These are phyloP conservation scores for Epichloe hybrida DNA, from an alignment of 2,329 filamentous ascomycete genomes.

Conservation along the genomic window DNA sequence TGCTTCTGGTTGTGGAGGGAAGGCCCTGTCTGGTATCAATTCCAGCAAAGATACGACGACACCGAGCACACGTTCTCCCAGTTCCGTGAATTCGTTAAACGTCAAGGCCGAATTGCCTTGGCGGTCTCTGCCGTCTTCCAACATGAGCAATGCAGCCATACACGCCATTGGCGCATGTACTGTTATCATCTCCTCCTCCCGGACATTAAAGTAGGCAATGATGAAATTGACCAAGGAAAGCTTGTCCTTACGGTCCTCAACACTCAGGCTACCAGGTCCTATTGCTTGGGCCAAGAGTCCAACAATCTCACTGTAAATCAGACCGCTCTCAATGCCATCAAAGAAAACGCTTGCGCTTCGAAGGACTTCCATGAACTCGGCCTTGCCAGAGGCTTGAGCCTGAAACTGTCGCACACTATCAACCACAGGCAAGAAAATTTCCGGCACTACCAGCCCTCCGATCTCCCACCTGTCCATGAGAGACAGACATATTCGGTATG, in stretches of 20 bases:
- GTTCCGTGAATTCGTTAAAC: conserved; percentile 15
- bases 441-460: conserved; percentile 74
- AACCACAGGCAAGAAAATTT: conserved; percentile 77
- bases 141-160: conserved; percentile 46
- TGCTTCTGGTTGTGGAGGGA: conserved; percentile 21
- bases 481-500: conserved; percentile 84
- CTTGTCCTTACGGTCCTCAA: conserved; percentile 42
- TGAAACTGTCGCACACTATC: conserved; percentile 68
- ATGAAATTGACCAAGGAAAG: conserved; percentile 71
- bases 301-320: conserved; percentile 80
- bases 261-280: conserved; percentile 28
- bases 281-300: conserved; percentile 51
- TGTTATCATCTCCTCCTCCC: conserved; percentile 90
- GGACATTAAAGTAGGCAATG: conserved; percentile 76
- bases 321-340: conserved; percentile 84
- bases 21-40: conserved; percentile 50
- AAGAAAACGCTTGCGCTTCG: conserved; percentile 93
- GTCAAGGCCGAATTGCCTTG: conserved; percentile 19
- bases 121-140: conserved; percentile 36
- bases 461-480: conserved; percentile 99
- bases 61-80: conserved; percentile 24
- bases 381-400: conserved; percentile 45
- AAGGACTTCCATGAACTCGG: conserved; percentile 73
- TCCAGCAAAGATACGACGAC: conserved; percentile 46
- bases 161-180: conserved; percentile 65